Base-by-base conservation (phyloP, 1,284 basidiomycete species). In the Ganoderma sp. region DNA sequence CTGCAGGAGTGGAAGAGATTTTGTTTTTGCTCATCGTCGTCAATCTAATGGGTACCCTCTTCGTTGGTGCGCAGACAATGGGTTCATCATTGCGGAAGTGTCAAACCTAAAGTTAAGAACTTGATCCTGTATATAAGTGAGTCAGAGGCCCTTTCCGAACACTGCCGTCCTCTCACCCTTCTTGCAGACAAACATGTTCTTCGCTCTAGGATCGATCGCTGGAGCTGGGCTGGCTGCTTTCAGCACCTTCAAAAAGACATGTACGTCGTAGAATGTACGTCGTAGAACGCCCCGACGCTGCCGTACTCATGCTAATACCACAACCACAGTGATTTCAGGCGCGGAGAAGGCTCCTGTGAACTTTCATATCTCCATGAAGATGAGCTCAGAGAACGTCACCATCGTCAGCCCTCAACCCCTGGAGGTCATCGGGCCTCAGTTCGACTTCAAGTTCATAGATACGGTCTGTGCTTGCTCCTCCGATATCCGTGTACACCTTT, bases 151-250 rank as follows among this genome's bases (percentile, higher is more conserved):
- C 52, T 19, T 28, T 56, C 25, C 15, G 52, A 56, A 34, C 28
- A 34, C 17, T 34, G 17, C 7, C 15, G 15, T 19, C 34, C 52
- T 2, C 52, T 32, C 19, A 25, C 52, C 52, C 28, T 28, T 6
- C n/a, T 19, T 28, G 19, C 17, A n/a, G 28, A 19, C 28, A 8
- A 19, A 12, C 0, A 56, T 56, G 52, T 34, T 34, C 32, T 56
- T 56, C 52, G 15, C 52, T 4, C 28, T 56, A 17, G 32, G 52
- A 8, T 56, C 52, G 7, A 56, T 56, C 9, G 52, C 37, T 9
- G 34, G 56, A 6, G 56, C 34, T 22, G 56, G 56, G n/a, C n/a
- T 58, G 34, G 56, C 56, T 8, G 56, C 56, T 58, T 19, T 58
- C 3, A 19, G 37, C 19, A 58, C 56, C n/a, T 58, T 58, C 56